Base-by-base conservation (phyloP, 179 eudicot genomes). In the Spergularia azorica region DNA sequence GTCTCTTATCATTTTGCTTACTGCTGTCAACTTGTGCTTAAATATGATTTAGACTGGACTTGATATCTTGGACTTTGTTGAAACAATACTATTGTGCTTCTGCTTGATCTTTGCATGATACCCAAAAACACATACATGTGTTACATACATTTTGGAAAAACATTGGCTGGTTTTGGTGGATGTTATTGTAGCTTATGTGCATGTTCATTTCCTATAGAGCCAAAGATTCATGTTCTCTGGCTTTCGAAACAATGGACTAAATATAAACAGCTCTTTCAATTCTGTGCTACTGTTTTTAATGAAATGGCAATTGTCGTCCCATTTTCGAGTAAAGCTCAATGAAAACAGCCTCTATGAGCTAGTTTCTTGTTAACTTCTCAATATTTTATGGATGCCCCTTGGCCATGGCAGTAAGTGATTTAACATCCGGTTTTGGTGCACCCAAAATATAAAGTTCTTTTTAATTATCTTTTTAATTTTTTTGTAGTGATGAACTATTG, bases 401-500 rank as follows among this genome's bases (percentile, higher is more conserved):
- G 21, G 18, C 9, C 39, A 48, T 70, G 73, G 39, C 16, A 54
- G 16, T 7, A 11, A 54, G 13, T 54, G 43, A 26, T 26, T 26
- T 26, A 26, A 26, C 32, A 26, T 26, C 32, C 32, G 32, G 32
- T 26, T 26, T 26, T 26, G 32, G 32, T 26, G 32, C 32, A 26
- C 32, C 32, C 32, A 26, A 26, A 26, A 26, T 26, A 26, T 26
- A 26, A 26, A 0, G 32, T 26, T 0, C 2, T 26, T 26, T 26
- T 26, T 26, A 26, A 26, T 26, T 26, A 26, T 26, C 32, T 26
- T 26, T 26, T 26, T 26, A 0, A 26, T 26, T 26, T 26, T 26
- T 26, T 26, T 26, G 32, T 26, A 26, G 32, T 26, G 32, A 26
- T 26, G 99, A 95, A 72, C 83, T 84, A 66, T 91, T 95, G 75